Evolutionary conservation across 2,329 filamentous ascomycete species (phyloP).

Genomic region (Phialophora verrucosa): DNA sequence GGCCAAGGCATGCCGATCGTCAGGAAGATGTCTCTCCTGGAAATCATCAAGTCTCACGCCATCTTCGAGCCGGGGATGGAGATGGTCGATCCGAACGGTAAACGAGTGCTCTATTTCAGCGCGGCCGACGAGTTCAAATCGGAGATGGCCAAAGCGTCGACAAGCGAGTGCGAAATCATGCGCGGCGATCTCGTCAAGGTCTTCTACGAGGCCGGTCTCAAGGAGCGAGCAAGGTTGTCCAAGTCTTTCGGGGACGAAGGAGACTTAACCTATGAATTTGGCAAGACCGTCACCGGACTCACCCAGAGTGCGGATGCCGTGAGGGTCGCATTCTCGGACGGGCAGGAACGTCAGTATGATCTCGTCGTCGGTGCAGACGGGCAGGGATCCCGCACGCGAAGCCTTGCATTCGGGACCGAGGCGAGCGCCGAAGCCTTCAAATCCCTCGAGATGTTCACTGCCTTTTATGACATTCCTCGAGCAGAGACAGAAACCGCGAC

Average conservation of each 20-base stretch:
- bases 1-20: slow-evolving; percentile 58
- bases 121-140: slow-evolving; percentile 5
- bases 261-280: not conserved
- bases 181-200: slow-evolving; percentile 60
- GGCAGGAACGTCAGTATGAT: slow-evolving; percentile 53
- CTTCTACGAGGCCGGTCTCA: slow-evolving; percentile 50
- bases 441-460: not conserved
- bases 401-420: slow-evolving; percentile 4
- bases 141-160: slow-evolving; percentile 42
- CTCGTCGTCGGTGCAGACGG: slow-evolving; percentile 64
- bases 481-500: not conserved
- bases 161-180: slow-evolving; percentile 66
- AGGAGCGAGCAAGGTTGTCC: slow-evolving; percentile 38
- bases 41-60: slow-evolving; percentile 46
- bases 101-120: not conserved
- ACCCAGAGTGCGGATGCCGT: slow-evolving; percentile 41
- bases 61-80: slow-evolving; percentile 50
- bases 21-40: slow-evolving; percentile 58
- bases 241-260: slow-evolving; percentile 36
- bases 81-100: not conserved
- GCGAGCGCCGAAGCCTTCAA: not conserved
- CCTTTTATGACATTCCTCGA: not conserved
- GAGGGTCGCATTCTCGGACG: slow-evolving; percentile 52
- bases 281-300: not conserved
- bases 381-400: slow-evolving; percentile 52